Conservation (phyloP, 73 alveolate genomes). For the Tetrahymena malaccensis region DNA sequence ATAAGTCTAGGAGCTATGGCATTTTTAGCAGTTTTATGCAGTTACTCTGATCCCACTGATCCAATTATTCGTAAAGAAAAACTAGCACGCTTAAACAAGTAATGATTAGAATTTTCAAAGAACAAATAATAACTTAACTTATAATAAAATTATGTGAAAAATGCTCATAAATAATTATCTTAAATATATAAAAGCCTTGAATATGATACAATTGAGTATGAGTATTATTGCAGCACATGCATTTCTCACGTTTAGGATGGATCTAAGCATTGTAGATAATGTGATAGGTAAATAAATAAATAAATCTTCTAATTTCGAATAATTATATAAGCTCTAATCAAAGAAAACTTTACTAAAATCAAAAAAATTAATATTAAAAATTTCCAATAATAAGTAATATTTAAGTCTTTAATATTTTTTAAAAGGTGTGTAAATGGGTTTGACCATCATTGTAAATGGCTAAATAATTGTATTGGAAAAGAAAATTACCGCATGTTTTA, state of each 20-base stretch:
- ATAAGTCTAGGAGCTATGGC: not conserved
- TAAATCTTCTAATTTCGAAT: not conserved
- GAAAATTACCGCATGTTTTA: constrained; percentile 14
- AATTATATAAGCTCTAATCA: not conserved
- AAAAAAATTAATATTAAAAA: not conserved
- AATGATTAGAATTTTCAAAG: not conserved
- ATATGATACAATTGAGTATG: not conserved
- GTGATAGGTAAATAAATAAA: not conserved
- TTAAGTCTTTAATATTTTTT: not conserved
- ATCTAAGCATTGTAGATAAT: not conserved
- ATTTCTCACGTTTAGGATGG: not conserved
- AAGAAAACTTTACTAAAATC: not conserved
- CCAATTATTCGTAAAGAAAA: not conserved
- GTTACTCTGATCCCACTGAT: not conserved
- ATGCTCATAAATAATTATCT: not conserved
- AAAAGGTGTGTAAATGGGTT: constrained; percentile 56
- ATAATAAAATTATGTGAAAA: not conserved
- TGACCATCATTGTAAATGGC: constrained; percentile 86
- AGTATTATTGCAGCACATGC: not conserved
- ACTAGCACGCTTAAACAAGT: not conserved
- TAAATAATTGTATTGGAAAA: constrained; percentile 78
- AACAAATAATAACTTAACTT: not conserved
- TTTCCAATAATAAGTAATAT: not conserved
- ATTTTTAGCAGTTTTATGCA: not conserved
- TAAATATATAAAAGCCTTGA: not conserved